phyloP scores from a whole-genome alignment of 805 yeast genomes.

The Ogataea ramenticola region DNA sequence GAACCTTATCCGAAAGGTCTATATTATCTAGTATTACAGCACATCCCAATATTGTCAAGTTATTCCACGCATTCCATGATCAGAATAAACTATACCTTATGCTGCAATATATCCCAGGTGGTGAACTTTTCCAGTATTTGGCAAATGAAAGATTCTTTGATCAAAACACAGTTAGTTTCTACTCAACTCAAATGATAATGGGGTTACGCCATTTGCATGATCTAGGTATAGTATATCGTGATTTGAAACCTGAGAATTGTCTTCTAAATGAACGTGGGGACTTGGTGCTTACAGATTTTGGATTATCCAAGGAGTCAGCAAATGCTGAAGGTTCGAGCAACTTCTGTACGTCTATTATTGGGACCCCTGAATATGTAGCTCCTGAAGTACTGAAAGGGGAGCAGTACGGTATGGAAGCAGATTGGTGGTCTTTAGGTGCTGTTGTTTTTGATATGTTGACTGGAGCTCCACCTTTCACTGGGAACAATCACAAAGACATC shows the following conservation, averaged over 20 bases:
- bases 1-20: constrained; percentile 71
- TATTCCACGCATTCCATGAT: constrained; percentile 82
- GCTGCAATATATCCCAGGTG: constrained; percentile 84
- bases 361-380: constrained; percentile 81
- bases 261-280: constrained; percentile 69
- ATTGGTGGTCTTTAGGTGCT: constrained; percentile 89
- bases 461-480: constrained; percentile 84
- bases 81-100: constrained; percentile 61
- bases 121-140: constrained; percentile 67
- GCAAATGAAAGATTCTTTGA: constrained; percentile 35
- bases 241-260: constrained; percentile 86
- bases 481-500: constrained; percentile 65
- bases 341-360: constrained; percentile 53
- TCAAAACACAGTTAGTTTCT: constrained; percentile 63
- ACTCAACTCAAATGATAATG: constrained; percentile 72
- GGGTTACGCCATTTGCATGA: constrained; percentile 70
- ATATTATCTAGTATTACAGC: constrained; percentile 54
- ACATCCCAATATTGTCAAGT: constrained; percentile 77
- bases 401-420: constrained; percentile 70
- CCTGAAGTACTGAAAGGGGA: constrained; percentile 78
- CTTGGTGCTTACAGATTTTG: constrained; percentile 78
- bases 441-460: constrained; percentile 71
- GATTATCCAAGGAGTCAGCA: constrained; percentile 48
- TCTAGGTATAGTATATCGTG: constrained; percentile 78
- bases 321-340: constrained; percentile 21